phyloP scores from a whole-genome alignment of 495 filamentous ascomycete species.

The Xylaria bambusicola region DNA sequence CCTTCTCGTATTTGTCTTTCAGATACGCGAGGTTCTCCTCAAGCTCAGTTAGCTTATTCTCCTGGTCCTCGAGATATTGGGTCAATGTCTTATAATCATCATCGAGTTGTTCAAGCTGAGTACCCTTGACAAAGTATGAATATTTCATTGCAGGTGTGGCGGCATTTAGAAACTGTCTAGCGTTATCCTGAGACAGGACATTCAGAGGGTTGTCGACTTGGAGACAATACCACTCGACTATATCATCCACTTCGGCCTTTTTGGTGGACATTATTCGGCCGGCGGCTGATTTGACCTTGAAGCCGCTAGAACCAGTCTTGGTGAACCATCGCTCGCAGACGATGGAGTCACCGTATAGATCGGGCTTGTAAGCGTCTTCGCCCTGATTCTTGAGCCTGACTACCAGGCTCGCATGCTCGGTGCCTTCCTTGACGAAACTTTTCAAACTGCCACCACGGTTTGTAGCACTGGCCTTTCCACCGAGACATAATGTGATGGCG shows the following conservation, averaged over 20 bases:
- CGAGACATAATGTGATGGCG: slow-evolving; percentile 89
- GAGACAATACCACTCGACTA: slow-evolving; percentile 87
- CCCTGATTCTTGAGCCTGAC: slow-evolving; percentile 91
- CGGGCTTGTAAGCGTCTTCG: slow-evolving; percentile 77
- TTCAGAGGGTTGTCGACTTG: slow-evolving; percentile 98
- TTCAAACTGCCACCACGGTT: slow-evolving; percentile 92
- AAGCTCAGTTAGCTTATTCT: slow-evolving; percentile 46
- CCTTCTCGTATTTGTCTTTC: slow-evolving; percentile 39
- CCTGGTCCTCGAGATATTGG: slow-evolving; percentile 48
- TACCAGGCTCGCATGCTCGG: slow-evolving; percentile 57
- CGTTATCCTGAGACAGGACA: slow-evolving; percentile 94
- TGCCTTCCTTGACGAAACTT: slow-evolving; percentile 88
- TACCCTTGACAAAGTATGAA: slow-evolving; percentile 94
- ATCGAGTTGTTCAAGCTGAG: slow-evolving; percentile 89
- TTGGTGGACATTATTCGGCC: slow-evolving; percentile 78
- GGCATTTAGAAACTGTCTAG: slow-evolving; percentile 86
- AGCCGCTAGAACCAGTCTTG: slow-evolving; percentile 73
- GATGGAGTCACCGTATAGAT: slow-evolving; percentile 83
- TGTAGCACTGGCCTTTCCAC: slow-evolving; percentile 92
- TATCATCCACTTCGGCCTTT: slow-evolving; percentile 85
- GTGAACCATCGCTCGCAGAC: slow-evolving; percentile 88
- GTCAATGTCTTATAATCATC: slow-evolving; percentile 83
- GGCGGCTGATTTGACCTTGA: slow-evolving; percentile 77
- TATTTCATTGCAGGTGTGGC: slow-evolving; percentile 85
- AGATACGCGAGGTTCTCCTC: slow-evolving; percentile 67